phyloP scores from a whole-genome alignment of 139 green algal genomes.

The Coccomyxa sp. region DNA sequence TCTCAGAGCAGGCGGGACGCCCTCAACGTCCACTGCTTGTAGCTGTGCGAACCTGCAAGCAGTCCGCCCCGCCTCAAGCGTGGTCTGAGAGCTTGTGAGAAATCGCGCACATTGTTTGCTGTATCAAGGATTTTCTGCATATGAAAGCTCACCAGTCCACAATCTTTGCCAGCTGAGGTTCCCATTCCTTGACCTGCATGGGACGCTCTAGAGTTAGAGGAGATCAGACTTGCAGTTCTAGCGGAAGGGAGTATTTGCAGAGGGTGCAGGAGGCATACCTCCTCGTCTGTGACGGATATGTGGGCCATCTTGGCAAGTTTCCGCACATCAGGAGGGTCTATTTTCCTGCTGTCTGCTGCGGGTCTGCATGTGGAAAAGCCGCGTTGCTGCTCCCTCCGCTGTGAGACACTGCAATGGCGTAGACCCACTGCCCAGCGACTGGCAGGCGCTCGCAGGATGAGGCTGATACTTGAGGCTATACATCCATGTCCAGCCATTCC shows the following conservation, averaged over 20 bases:
- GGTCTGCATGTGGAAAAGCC: neutral
- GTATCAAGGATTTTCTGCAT: neutral
- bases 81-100: neutral
- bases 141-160: slow-evolving; percentile 54
- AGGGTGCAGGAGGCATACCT: slow-evolving; percentile 30
- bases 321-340: slow-evolving; percentile 43
- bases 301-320: slow-evolving; percentile 61
- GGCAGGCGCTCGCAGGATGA: too few species aligned
- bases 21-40: slow-evolving; percentile 56
- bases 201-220: neutral
- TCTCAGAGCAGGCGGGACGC: slow-evolving; percentile 54
- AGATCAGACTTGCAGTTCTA: neutral
- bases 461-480: too few species aligned
- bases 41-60: slow-evolving; percentile 67
- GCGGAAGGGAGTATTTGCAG: neutral
- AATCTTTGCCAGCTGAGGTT: slow-evolving; percentile 61
- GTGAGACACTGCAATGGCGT: too few species aligned
- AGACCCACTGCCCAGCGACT: too few species aligned
- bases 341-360: neutral
- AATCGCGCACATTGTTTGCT: neutral
- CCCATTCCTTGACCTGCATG: slow-evolving; percentile 58
- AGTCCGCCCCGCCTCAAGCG: neutral
- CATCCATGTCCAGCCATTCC: too few species aligned
- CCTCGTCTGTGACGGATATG: slow-evolving; percentile 47
- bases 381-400: too few species aligned